Evolutionary conservation across 331 rosid species (phyloP).

Genomic region (Pyracantha coccinea): DNA sequence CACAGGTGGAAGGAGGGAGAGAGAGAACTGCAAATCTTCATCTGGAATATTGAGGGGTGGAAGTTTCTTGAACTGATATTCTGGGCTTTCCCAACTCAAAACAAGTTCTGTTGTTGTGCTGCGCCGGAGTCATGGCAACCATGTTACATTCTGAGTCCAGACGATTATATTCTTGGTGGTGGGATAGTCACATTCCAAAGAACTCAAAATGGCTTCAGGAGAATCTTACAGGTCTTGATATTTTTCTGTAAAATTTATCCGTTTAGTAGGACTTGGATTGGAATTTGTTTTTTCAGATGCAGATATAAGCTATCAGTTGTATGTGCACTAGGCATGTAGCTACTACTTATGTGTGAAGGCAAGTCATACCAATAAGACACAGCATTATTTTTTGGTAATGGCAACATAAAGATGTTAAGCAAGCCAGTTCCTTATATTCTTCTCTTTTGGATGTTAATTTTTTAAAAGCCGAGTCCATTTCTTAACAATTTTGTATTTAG

Average conservation of each 20-base stretch:
- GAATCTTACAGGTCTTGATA: slow-evolving; percentile 72
- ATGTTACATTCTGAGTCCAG: slow-evolving; percentile 62
- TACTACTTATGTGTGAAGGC: not conserved
- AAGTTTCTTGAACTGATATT: slow-evolving; percentile 19
- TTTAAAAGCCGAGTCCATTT: too few relatives aligned
- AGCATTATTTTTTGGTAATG: not conserved
- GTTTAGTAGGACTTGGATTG: not conserved
- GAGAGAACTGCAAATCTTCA: slow-evolving; percentile 11
- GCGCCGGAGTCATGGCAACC: slow-evolving; percentile 60
- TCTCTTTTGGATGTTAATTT: not conserved
- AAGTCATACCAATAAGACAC: not conserved
- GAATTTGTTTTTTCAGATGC: not conserved
- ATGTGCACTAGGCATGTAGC: not conserved
- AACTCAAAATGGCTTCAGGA: slow-evolving; percentile 99
- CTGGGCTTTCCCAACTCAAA: slow-evolving; percentile 50
- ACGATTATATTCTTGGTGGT: slow-evolving; percentile 97
- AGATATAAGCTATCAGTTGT: not conserved
- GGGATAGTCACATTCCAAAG: slow-evolving; percentile 97
- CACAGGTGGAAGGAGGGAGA: slow-evolving; percentile 29
- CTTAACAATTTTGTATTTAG: not conserved
- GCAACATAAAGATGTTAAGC: not conserved
- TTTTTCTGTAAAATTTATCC: not conserved
- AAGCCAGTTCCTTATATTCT: not conserved
- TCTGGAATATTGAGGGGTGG: slow-evolving; percentile 20
- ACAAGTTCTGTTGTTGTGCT: slow-evolving; percentile 35